Conservation (phyloP, 805 yeast species). For the Groenewaldozyma salmanticensis region DNA sequence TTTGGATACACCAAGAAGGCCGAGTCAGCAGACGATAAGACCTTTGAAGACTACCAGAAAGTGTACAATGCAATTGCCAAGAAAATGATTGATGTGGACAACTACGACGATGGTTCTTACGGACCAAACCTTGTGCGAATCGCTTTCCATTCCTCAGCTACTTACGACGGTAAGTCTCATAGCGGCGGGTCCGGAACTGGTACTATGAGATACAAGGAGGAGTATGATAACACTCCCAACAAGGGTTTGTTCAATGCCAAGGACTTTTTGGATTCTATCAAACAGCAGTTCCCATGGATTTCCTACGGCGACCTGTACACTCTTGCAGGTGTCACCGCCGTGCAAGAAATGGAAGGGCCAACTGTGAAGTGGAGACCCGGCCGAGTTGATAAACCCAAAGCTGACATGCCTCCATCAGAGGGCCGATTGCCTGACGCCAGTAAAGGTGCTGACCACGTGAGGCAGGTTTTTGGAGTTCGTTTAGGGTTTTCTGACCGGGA, state of each 20-base stretch:
- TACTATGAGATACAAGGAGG: conserved; percentile 45
- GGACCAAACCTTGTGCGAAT: conserved; percentile 67
- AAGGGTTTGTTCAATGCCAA: conserved; percentile 54
- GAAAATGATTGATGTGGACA: conserved; percentile 34
- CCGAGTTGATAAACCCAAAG: conserved; percentile 48
- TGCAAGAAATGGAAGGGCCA: conserved; percentile 76
- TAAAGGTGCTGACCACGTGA: conserved; percentile 53
- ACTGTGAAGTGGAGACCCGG: conserved; percentile 72
- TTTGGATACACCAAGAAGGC: neutral
- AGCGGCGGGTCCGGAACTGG: conserved; percentile 55
- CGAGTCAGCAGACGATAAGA: neutral
- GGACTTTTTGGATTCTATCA: conserved; percentile 46
- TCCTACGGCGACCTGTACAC: conserved; percentile 75
- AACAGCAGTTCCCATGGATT: conserved; percentile 55
- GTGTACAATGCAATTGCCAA: conserved; percentile 71
- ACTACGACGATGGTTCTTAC: conserved; percentile 56
- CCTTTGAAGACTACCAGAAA: conserved; percentile 49
- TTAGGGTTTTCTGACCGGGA: conserved; percentile 64
- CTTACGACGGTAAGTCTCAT: conserved; percentile 44
- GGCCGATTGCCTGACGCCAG: conserved; percentile 71
- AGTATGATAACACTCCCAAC: conserved; percentile 48
- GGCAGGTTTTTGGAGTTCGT: conserved; percentile 45
- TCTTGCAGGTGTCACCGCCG: conserved; percentile 66
- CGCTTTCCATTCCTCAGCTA: conserved; percentile 79
- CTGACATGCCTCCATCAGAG: conserved; percentile 42